Evolutionary conservation across 257 asterid genomes (phyloP), one percentile per base, ranked within the genome.

Genomic region (Gentiana straminea): DNA sequence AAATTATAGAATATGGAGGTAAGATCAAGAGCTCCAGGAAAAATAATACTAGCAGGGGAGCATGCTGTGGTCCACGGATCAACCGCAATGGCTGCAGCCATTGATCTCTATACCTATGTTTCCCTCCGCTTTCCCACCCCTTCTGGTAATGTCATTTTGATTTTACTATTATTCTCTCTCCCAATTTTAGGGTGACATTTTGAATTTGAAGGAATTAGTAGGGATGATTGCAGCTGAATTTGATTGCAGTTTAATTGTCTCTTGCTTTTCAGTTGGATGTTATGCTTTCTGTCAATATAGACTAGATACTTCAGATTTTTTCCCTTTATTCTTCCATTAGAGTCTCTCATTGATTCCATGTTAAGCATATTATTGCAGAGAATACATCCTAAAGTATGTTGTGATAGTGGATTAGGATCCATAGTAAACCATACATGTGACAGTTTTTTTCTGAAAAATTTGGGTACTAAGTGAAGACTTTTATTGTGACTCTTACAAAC

Each of bases 41-140:
- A 91, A 68, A 87, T 91, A 75, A 91, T 91, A 63, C 78, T 87
- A 49, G 84, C 98, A 41, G 98, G 98, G 11, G 98, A 91, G 70
- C 98, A 91, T 57, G 98, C 98, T 35, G 98, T 91, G 58, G 97
- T 91, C 60, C 98, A 91, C 61, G 97, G 95, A 72, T 79, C 97
- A 64, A 77, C 95, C 45, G 98, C 98, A 61, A 89, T 91, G n/a
- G 98, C 98, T 10, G 97, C 98, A 33, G 80, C 98, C 46, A 80
- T 91, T 52, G 97, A 91, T 84, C 94, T 91, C 59, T 91, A 87
- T 61, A 91, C 97, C 47, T 91, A 87, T 35, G 86, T 81, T 39
- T 78, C 95, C 58, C 88, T 91, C 54, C 79, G 95, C 52, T 83
- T 91, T 64, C 96, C 95, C 39, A 79, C 87, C 52, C 96, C 98